Base-by-base conservation (phyloP, 2,329 filamentous ascomycete genomes). In the Aspergillus ruber region DNA sequence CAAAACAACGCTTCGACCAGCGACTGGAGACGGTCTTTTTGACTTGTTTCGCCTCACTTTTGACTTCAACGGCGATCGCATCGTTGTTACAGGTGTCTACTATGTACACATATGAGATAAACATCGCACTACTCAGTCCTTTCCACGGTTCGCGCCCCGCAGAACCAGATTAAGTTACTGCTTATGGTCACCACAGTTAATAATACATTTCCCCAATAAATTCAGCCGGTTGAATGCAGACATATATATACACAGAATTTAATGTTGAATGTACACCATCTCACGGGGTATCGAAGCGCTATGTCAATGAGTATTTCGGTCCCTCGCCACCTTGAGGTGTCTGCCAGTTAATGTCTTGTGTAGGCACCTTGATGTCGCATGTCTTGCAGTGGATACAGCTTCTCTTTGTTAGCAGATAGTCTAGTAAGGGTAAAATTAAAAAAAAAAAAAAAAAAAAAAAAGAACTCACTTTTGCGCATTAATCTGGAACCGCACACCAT, bases 301-400 rank as follows among this genome's bases (percentile, higher is more conserved):
- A 76, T 42, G 81, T 84, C 70, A 83, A 75, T 45, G 77, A 74
- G 59, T 85, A 85, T 63, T 84, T 84, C 7, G 81, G 81, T 4
- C 81, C 81, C 62, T 84, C 93, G 44, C 91, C 93, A 56, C 93
- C 90, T 66, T 96, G 90, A 6, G 93, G 93, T 27, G 93, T 93
- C 59, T 89, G 82, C 89, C 89, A 95, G 70, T 95, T 96, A 71
- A 98, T 97, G 65, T 97, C 93, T 74, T 98, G 93, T 53, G 85
- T 82, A 6, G 93, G 93, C 13, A 89, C 91, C 75, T 98, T 98
- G 74, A 98, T 98, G 70, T 98, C 93, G 68, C 93, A 98, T 12
- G 93, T 98, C 80, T 98, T 98, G 79, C 93, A 98, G 73, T 98
- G 93, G 56, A 98, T 95, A 68, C 93, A 98, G 73, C 90, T 95